Base-by-base conservation (phyloP, 306 rosid genomes). In the Cucurbita pepo region DNA sequence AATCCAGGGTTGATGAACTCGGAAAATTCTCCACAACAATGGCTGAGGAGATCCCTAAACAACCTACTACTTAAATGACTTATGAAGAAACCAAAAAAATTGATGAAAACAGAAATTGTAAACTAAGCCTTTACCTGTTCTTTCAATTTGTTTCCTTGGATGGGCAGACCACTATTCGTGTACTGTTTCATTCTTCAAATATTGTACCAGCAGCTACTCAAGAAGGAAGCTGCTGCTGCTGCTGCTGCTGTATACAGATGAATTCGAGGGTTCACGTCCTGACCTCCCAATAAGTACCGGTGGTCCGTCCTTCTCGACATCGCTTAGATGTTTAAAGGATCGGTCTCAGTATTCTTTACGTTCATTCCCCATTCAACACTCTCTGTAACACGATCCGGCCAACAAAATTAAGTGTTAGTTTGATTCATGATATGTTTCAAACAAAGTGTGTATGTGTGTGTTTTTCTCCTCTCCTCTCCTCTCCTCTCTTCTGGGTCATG, bases 271-370 rank as follows among this genome's bases (percentile, higher is more conserved):
- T 69, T 69, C 51, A 54, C 56, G 65, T 75, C 67, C 81, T 48
- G 58, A 82, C 81, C 76, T 75, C 66, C 69, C 56, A 81, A 34
- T 64, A 77, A 77, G 51, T 36, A 77, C 56, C 15, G 14, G 50
- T 79, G 30, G 11, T 57, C 72, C 22, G 41, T 55, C 64, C 64
- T 62, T 60, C 77, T 65, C 21, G 40, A 69, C 69, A 10, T 78
- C 75, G 73, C 56, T 87, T 84, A 90, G 74, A 87, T 78, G 84
- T 78, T 89, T 56, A 94, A 82, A 52, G 96, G 96, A 83, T 91
- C 95, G n/a, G 92, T 77, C 78, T 93, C 98, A 1, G 72, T 69
- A 52, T 88, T 88, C 85, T 84, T 88, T 56, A 86, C 97, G 81
- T 77, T 86, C 76, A 81, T 5, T 21, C 52, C 76, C 98, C 98